phyloP scores from a whole-genome alignment of 371 early-diverging fungal species.

The Sporodiniella umbellata region DNA sequence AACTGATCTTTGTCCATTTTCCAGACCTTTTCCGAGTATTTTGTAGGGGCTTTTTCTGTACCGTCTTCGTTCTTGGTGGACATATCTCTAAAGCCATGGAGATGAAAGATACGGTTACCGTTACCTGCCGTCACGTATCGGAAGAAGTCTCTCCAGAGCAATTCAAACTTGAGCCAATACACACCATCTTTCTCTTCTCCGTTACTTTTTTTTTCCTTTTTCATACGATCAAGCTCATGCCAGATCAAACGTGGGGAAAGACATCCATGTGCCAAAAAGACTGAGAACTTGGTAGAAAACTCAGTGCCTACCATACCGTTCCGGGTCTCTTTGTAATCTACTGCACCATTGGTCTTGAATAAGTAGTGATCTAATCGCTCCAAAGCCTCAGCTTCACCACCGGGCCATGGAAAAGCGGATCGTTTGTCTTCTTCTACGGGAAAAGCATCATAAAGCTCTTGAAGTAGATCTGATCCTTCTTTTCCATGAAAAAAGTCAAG shows the following conservation, averaged over 20 bases:
- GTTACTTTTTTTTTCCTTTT: conserved; percentile 5
- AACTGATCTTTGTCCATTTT: conserved; percentile 12
- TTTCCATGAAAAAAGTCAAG: conserved; percentile 3
- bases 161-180: conserved; percentile 28
- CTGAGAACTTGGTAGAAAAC: conserved; percentile 34
- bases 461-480: background rate
- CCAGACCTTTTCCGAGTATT: conserved; percentile 25
- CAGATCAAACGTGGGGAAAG: conserved; percentile 28
- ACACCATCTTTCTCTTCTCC: conserved; percentile 14
- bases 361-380: conserved; percentile 31
- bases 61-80: conserved; percentile 3
- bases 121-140: conserved; percentile 7
- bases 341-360: conserved; percentile 15
- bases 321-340: conserved; percentile 40
- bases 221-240: conserved; percentile 14
- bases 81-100: conserved; percentile 21
- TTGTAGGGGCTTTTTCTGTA: background rate
- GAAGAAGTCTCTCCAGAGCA: conserved; percentile 49
- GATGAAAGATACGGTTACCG: conserved; percentile 14
- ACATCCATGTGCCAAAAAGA: conserved; percentile 32
- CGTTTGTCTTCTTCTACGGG: conserved; percentile 14
- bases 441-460: conserved; percentile 7
- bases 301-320: conserved; percentile 43
- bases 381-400: conserved; percentile 33
- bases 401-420: conserved; percentile 38